Conservation (phyloP, 768 basidiomycete genomes). For the Mycena pura region DNA sequence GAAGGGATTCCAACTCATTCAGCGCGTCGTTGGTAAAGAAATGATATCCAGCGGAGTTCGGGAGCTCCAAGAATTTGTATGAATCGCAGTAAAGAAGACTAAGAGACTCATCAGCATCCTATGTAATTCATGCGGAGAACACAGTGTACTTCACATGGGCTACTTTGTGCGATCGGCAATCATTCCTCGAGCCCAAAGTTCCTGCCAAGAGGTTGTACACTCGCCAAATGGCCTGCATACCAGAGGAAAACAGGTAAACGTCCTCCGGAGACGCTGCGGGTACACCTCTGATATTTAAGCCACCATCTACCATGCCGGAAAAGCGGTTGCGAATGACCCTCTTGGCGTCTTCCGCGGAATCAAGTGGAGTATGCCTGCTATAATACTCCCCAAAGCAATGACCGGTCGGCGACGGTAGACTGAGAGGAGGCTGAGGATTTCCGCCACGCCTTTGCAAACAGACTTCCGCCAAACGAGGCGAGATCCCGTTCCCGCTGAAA, state of each 20-base stretch:
- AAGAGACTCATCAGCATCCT: neutral
- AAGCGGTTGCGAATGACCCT: slow-evolving; percentile 11
- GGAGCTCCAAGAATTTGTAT: slow-evolving; percentile 56
- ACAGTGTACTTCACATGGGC: slow-evolving; percentile 27
- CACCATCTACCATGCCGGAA: slow-evolving; percentile 10
- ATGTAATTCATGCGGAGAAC: too few species aligned
- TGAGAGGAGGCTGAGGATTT: slow-evolving; percentile 49
- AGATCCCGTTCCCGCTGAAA: slow-evolving; percentile 57
- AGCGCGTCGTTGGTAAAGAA: slow-evolving; percentile 52
- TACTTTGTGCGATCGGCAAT: slow-evolving; percentile 52
- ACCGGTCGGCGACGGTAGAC: slow-evolving; percentile 48
- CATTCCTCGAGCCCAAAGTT: slow-evolving; percentile 42
- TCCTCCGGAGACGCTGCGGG: slow-evolving; percentile 49
- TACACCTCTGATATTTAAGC: slow-evolving; percentile 34
- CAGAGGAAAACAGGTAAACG: slow-evolving; percentile 56
- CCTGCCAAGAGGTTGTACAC: slow-evolving; percentile 48
- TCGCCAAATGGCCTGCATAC: slow-evolving; percentile 63
- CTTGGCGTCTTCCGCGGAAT: slow-evolving; percentile 15
- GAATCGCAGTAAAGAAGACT: slow-evolving; percentile 62
- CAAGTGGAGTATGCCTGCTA: slow-evolving; percentile 19
- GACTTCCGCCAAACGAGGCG: slow-evolving; percentile 52
- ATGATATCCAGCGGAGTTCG: slow-evolving; percentile 53
- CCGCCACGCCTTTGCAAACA: slow-evolving; percentile 48
- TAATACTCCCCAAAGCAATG: slow-evolving; percentile 43
- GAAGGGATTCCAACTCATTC: slow-evolving; percentile 40